Conservation (phyloP, 2,329 filamentous ascomycete species). For the Stemphylium vesicarium region DNA sequence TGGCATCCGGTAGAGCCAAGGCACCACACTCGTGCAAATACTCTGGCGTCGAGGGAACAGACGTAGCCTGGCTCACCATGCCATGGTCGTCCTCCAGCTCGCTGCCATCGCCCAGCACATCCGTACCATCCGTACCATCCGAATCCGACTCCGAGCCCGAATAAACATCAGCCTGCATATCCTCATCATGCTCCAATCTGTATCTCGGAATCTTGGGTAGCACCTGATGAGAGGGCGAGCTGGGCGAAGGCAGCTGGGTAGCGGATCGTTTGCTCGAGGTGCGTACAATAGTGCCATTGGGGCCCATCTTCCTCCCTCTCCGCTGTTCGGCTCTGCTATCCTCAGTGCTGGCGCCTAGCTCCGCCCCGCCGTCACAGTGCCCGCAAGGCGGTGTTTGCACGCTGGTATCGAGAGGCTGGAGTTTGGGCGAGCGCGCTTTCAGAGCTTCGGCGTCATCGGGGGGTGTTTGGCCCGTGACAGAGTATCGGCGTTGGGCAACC, state of each 20-base stretch:
- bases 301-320: slow-evolving; percentile 38
- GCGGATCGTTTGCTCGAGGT: slow-evolving; percentile 47
- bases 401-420: slow-evolving; percentile 45
- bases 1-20: slow-evolving; percentile 29
- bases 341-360: slow-evolving; percentile 19
- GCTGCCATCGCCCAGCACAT: slow-evolving; percentile 22
- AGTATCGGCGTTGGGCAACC: slow-evolving; percentile 46
- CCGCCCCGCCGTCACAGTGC: slow-evolving; percentile 34
- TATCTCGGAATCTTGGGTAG: slow-evolving; percentile 45
- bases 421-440: slow-evolving; percentile 44
- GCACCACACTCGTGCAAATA: slow-evolving; percentile 23
- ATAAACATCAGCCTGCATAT: slow-evolving; percentile 23
- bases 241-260: slow-evolving; percentile 46
- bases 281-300: slow-evolving; percentile 31
- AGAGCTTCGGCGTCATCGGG: slow-evolving; percentile 42
- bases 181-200: slow-evolving; percentile 26
- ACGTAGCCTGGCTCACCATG: slow-evolving; percentile 25
- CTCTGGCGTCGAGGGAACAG: slow-evolving; percentile 31
- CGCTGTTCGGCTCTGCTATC: slow-evolving; percentile 23
- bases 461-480: slow-evolving; percentile 46
- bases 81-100: slow-evolving; percentile 29
- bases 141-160: slow-evolving; percentile 33
- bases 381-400: slow-evolving; percentile 42
- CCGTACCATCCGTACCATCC: slow-evolving; percentile 24
- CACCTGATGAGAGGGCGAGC: slow-evolving; percentile 40